phyloP scores from a whole-genome alignment of 2,329 filamentous ascomycete species.

The Rhytidhysteron rufulum region DNA sequence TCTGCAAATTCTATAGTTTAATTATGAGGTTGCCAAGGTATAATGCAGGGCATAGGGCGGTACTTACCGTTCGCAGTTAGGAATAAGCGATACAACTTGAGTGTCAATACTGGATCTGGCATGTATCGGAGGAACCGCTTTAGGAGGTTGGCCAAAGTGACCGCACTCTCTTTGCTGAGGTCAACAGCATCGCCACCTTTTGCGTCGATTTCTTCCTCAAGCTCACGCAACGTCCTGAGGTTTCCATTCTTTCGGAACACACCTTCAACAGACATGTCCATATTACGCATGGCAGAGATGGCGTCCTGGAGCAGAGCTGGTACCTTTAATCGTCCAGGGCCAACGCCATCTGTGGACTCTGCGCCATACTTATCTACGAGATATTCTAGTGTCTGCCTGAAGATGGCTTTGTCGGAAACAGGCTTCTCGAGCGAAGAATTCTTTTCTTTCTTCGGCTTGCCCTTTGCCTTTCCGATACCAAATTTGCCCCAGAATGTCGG shows the following conservation, averaged over 20 bases:
- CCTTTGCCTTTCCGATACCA: constrained; percentile 85
- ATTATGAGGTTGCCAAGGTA: too few relatives aligned
- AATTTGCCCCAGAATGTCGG: constrained; percentile 98
- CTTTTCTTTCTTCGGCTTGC: constrained; percentile 79
- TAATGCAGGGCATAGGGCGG: too few relatives aligned
- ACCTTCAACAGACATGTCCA: constrained; percentile 98
- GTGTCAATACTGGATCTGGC: constrained; percentile 88
- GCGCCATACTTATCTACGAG: constrained; percentile 92
- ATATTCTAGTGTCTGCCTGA: constrained; percentile 82
- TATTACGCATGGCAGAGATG: constrained; percentile 91
- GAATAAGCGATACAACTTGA: constrained; percentile 90
- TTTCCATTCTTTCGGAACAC: constrained; percentile 99
- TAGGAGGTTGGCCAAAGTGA: constrained; percentile 87
- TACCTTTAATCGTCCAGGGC: constrained; percentile 83
- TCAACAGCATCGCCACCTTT: constrained; percentile 83
- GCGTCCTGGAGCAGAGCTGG: constrained; percentile 94
- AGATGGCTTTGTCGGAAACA: constrained; percentile 67
- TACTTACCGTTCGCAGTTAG: constrained; percentile 75
- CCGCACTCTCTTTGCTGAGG: constrained; percentile 81
- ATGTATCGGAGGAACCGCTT: constrained; percentile 95
- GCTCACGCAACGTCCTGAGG: constrained; percentile 85
- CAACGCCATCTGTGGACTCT: constrained; percentile 96
- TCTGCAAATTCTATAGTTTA: constrained; percentile 44
- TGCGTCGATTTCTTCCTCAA: constrained; percentile 80
- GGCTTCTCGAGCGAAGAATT: constrained; percentile 27